A percentile compares a stretch with the other conserved stretches of the same genome.
Evolutionary conservation across 495 filamentous ascomycete species (phyloP).

Genomic region (Thermothielavioides terrestris): DNA sequence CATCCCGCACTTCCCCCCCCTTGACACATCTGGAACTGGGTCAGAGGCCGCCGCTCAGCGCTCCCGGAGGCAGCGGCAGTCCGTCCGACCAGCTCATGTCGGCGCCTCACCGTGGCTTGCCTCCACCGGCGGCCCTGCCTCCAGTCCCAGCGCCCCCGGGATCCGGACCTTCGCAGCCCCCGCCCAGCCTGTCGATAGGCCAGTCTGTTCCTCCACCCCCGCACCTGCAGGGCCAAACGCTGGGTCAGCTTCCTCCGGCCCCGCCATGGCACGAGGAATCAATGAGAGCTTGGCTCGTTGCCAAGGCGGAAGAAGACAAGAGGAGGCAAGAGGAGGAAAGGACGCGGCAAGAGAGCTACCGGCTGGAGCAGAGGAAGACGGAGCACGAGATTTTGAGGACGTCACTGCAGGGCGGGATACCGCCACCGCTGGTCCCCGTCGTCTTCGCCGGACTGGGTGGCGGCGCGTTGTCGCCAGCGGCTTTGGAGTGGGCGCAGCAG

Average conservation of each 20-base stretch:
- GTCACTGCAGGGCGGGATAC: slow-evolving; percentile 70
- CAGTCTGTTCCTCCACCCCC: slow-evolving; percentile 32
- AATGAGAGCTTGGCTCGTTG: slow-evolving; percentile 71
- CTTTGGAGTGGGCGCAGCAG: slow-evolving; percentile 71
- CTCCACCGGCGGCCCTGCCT: slow-evolving; percentile 65
- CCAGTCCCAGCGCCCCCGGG: slow-evolving; percentile 41
- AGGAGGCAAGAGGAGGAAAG: slow-evolving; percentile 81
- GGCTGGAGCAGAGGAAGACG: slow-evolving; percentile 67
- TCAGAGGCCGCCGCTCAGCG: slow-evolving; percentile 33
- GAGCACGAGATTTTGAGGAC: slow-evolving; percentile 80
- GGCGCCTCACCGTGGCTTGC: slow-evolving; percentile 66
- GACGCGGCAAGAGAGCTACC: slow-evolving; percentile 68
- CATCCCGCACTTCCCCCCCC: slow-evolving; percentile 52
- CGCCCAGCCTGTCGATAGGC: slow-evolving; percentile 21
- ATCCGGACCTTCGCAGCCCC: slow-evolving; percentile 18
- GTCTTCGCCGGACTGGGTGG: slow-evolving; percentile 80
- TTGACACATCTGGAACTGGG: slow-evolving; percentile 42
- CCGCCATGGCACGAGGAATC: slow-evolving; percentile 70
- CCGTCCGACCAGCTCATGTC: slow-evolving; percentile 51
- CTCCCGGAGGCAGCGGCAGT: slow-evolving; percentile 34
- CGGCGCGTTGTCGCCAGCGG: slow-evolving; percentile 44
- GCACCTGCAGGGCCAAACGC: slow-evolving; percentile 30
- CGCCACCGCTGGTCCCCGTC: slow-evolving; percentile 77
- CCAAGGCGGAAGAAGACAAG: slow-evolving; percentile 83
- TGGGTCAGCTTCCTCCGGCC: slow-evolving; percentile 57